Conservation (phyloP, 2,329 filamentous ascomycete species). For the Arthrobotrys conoides region DNA sequence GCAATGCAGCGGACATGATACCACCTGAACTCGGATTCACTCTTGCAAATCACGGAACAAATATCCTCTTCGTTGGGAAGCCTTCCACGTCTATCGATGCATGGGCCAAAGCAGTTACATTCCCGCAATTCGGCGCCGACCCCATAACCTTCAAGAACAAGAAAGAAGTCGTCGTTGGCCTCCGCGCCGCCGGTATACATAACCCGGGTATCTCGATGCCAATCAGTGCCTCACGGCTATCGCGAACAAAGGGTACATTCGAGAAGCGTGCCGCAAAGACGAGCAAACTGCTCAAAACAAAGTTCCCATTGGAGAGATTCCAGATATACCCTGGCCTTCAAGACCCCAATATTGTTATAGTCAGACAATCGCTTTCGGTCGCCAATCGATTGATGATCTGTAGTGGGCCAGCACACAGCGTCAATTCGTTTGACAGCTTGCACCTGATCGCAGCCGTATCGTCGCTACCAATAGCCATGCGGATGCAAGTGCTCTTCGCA, state of each 20-base stretch:
- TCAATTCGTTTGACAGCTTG: slow-evolving; percentile 1
- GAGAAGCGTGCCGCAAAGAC: slow-evolving; percentile 28
- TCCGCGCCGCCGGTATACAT: slow-evolving; percentile 29
- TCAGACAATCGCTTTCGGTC: slow-evolving; percentile 22
- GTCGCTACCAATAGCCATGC: slow-evolving; percentile 1
- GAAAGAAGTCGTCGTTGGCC: slow-evolving; percentile 17
- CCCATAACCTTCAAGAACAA: slow-evolving; percentile 28
- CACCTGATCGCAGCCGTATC: slow-evolving; percentile 25
- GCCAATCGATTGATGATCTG: slow-evolving; percentile 27
- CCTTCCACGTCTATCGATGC: background rate
- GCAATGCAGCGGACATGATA: slow-evolving; percentile 31
- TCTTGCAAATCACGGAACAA: slow-evolving; percentile 26
- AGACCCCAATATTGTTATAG: slow-evolving; percentile 7
- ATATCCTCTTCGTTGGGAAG: slow-evolving; percentile 24
- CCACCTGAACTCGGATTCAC: slow-evolving; percentile 34
- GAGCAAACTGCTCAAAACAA: slow-evolving; percentile 21
- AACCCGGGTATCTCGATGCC: background rate
- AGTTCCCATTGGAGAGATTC: slow-evolving; percentile 34
- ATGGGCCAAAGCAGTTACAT: slow-evolving; percentile 30
- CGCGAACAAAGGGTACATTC: slow-evolving; percentile 26
- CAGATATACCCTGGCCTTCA: slow-evolving; percentile 21
- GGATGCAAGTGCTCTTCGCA: background rate
- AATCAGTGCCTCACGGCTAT: slow-evolving; percentile 3
- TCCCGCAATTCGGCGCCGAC: slow-evolving; percentile 30
- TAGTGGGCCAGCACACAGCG: background rate